Conservation (phyloP, 176 grass and related monocot genomes). For the Rhynchospora tenuis region DNA sequence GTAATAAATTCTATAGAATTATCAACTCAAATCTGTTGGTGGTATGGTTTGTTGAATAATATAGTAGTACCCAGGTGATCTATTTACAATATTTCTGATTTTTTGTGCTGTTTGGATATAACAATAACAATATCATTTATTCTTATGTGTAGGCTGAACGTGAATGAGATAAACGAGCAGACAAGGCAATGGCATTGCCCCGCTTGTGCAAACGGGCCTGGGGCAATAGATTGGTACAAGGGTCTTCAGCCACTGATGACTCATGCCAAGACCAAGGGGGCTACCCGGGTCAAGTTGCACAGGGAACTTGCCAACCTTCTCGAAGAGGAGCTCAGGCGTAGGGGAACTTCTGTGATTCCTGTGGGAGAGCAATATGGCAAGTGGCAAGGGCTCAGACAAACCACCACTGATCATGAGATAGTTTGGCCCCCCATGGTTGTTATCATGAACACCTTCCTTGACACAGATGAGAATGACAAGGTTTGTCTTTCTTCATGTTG, state of each 20-base stretch:
- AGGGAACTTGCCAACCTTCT: slow-evolving; percentile 68
- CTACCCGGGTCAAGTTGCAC: slow-evolving; percentile 67
- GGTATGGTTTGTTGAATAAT: neutral
- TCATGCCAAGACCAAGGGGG: slow-evolving; percentile 82
- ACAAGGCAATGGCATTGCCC: slow-evolving; percentile 63
- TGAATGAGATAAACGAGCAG: slow-evolving; percentile 58
- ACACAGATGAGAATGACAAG: slow-evolving; percentile 68
- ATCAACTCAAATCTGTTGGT: neutral
- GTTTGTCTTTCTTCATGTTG: slow-evolving; percentile 25
- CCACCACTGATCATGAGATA: slow-evolving; percentile 46
- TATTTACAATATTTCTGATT: neutral
- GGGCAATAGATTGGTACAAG: slow-evolving; percentile 88
- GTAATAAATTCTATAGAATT: too few species aligned
- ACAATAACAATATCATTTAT: neutral
- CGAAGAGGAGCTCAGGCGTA: slow-evolving; percentile 60
- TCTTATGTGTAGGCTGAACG: slow-evolving; percentile 30
- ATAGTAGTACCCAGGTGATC: neutral
- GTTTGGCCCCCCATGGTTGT: slow-evolving; percentile 96
- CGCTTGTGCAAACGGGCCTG: slow-evolving; percentile 85
- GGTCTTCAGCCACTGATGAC: slow-evolving; percentile 70
- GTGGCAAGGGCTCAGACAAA: slow-evolving; percentile 69
- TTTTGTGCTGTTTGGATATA: neutral
- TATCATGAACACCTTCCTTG: slow-evolving; percentile 76
- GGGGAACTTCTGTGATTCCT: slow-evolving; percentile 65
- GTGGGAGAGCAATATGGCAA: slow-evolving; percentile 68